These are phyloP conservation scores for Elsinoe fawcettii DNA, from an alignment of 2,329 filamentous ascomycete species.

Conservation along the genomic window DNA sequence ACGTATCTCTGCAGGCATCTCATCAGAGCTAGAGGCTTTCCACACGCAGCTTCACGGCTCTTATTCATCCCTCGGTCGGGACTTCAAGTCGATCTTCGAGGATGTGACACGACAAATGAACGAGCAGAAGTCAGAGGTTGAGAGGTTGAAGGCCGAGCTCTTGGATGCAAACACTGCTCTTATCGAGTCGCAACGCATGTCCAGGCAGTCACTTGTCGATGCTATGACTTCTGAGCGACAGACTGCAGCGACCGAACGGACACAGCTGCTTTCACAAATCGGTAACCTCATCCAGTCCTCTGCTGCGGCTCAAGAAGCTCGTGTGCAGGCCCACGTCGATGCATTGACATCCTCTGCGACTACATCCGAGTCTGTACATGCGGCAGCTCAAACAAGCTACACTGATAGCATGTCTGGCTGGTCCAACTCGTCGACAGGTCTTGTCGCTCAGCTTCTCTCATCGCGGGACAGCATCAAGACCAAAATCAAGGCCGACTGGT, in stretches of 20 bases:
- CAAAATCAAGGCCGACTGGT: constrained; percentile 81
- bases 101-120: constrained; percentile 67
- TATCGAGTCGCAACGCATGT: constrained; percentile 58
- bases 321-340: constrained; percentile 58
- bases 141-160: constrained; percentile 64
- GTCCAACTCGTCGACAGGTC: constrained; percentile 58
- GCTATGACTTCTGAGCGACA: constrained; percentile 69
- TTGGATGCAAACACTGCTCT: constrained; percentile 61
- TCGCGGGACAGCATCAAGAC: constrained; percentile 72
- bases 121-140: constrained; percentile 68
- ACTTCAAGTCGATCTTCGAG: constrained; percentile 82
- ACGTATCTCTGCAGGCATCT: constrained; percentile 80
- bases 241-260: constrained; percentile 64
- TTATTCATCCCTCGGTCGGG: constrained; percentile 72
- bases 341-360: constrained; percentile 50
- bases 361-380: constrained; percentile 46
- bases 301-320: constrained; percentile 62
- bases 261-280: constrained; percentile 68
- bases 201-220: constrained; percentile 59
- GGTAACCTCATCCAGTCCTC: constrained; percentile 67
- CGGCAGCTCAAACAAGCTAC: constrained; percentile 54
- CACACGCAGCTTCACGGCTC: constrained; percentile 77
- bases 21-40: constrained; percentile 76
- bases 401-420: constrained; percentile 65
- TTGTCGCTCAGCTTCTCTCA: constrained; percentile 62